These are phyloP conservation scores for Pseudogymnoascus pannorum DNA, from an alignment of 2,329 filamentous ascomycete species.

Conservation along the genomic window DNA sequence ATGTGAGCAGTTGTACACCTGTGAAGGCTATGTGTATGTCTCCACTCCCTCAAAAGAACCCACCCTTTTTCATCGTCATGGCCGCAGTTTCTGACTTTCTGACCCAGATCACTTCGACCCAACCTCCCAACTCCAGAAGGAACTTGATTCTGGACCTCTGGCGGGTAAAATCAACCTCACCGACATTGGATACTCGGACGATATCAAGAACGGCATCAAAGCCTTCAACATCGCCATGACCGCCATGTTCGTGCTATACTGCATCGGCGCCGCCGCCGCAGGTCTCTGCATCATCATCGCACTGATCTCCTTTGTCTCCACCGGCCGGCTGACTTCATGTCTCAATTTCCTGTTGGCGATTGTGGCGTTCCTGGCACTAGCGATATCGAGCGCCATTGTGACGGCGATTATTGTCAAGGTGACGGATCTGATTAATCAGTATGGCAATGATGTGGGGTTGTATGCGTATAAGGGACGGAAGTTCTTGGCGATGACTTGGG, in stretches of 20 bases:
- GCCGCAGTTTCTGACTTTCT: background rate
- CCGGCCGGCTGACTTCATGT: conserved; percentile 27
- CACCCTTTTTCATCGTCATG: background rate
- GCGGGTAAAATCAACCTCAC: conserved; percentile 36
- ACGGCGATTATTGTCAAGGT: conserved; percentile 54
- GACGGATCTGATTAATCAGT: conserved; percentile 38
- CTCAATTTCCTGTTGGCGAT: background rate
- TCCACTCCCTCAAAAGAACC: background rate
- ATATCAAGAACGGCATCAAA: conserved; percentile 46
- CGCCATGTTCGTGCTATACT: conserved; percentile 52
- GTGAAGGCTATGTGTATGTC: conserved; percentile 41
- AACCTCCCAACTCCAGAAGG: conserved; percentile 38
- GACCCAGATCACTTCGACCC: conserved; percentile 45
- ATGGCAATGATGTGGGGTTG: conserved; percentile 26
- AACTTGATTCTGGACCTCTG: conserved; percentile 36
- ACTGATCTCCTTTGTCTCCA: conserved; percentile 36
- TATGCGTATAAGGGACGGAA: conserved; percentile 39
- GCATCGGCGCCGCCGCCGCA: conserved; percentile 46
- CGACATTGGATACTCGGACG: conserved; percentile 48
- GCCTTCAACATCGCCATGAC: conserved; percentile 42
- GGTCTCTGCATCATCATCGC: conserved; percentile 42
- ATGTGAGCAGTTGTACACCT: conserved; percentile 48
- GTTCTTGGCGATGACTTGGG: conserved; percentile 55
- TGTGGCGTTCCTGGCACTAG: conserved; percentile 46
- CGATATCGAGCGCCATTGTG: conserved; percentile 67